phyloP scores from a whole-genome alignment of 306 rosid species.

The Vicia villosa region DNA sequence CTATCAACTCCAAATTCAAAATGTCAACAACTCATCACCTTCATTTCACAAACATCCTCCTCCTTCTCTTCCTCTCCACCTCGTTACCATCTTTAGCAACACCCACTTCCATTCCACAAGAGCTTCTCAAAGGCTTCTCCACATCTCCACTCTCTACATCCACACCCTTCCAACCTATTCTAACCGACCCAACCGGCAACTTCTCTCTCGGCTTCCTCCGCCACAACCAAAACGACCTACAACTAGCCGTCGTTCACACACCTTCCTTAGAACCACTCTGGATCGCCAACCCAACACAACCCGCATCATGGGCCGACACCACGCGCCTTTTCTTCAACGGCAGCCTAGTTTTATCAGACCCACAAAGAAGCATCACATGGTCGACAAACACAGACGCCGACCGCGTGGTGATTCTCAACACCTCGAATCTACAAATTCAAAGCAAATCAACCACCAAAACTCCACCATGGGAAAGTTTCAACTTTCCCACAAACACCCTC shows the following conservation, averaged over 20 bases:
- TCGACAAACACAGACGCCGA: conserved; percentile 64
- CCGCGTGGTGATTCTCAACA: conserved; percentile 55
- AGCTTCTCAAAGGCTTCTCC: conserved; percentile 59
- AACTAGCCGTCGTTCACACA: conserved; percentile 68
- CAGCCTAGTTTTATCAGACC: conserved; percentile 61
- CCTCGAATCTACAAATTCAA: conserved; percentile 61
- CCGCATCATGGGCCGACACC: conserved; percentile 55
- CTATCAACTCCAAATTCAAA: neutral
- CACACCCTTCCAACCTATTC: conserved; percentile 63
- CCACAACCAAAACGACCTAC: conserved; percentile 46
- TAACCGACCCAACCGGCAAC: conserved; percentile 56
- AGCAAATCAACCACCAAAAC: neutral
- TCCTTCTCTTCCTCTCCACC: conserved; percentile 21
- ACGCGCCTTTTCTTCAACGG: conserved; percentile 76
- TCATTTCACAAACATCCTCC: conserved; percentile 28
- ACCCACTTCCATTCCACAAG: conserved; percentile 16
- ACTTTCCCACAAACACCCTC: conserved; percentile 68
- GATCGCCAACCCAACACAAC: conserved; percentile 55
- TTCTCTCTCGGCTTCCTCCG: conserved; percentile 89
- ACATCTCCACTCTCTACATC: conserved; percentile 49
- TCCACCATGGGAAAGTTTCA: conserved; percentile 73
- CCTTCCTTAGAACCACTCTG: conserved; percentile 67
- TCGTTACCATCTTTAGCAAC: conserved; percentile 18
- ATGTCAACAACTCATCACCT: conserved; percentile 46
- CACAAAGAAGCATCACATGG: conserved; percentile 48